These are phyloP conservation scores for Fusarium neocosmosporiellum DNA, from an alignment of 2,329 filamentous ascomycete genomes.

Conservation along the genomic window DNA sequence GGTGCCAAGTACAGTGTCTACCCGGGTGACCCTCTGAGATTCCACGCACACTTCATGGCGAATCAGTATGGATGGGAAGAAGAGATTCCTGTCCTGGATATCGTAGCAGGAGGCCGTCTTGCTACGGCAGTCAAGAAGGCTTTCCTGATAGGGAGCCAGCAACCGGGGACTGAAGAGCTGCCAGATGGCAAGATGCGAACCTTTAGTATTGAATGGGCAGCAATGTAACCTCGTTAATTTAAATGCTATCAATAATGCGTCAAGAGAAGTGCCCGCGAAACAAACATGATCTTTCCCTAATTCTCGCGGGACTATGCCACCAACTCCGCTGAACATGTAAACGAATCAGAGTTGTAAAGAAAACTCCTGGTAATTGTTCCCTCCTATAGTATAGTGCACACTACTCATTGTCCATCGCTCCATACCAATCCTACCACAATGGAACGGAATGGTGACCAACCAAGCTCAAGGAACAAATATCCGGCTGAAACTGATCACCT, in stretches of 20 bases:
- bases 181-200: conserved; percentile 66
- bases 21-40: conserved; percentile 92
- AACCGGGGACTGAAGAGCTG: conserved; percentile 48
- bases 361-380: conserved; percentile 43
- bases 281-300: conserved; percentile 6
- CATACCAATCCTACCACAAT: not conserved
- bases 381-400: not conserved
- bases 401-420: not conserved
- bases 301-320: conserved; percentile 10
- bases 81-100: conserved; percentile 83
- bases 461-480: conserved; percentile 80
- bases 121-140: conserved; percentile 98
- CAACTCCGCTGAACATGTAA: conserved; percentile 26
- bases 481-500: conserved; percentile 89
- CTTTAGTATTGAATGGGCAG: conserved; percentile 94
- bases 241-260: conserved; percentile 20
- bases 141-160: conserved; percentile 83
- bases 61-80: conserved; percentile 90
- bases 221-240: conserved; percentile 69
- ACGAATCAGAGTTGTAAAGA: conserved; percentile 1
- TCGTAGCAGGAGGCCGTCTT: conserved; percentile 86
- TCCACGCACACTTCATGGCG: conserved; percentile 93
- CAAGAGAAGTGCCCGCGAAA: conserved; percentile 8
- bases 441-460: not conserved
- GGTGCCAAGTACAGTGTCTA: conserved; percentile 96